Base-by-base conservation (phyloP, 768 basidiomycete genomes). In the Agaricus sinodeliciosus region DNA sequence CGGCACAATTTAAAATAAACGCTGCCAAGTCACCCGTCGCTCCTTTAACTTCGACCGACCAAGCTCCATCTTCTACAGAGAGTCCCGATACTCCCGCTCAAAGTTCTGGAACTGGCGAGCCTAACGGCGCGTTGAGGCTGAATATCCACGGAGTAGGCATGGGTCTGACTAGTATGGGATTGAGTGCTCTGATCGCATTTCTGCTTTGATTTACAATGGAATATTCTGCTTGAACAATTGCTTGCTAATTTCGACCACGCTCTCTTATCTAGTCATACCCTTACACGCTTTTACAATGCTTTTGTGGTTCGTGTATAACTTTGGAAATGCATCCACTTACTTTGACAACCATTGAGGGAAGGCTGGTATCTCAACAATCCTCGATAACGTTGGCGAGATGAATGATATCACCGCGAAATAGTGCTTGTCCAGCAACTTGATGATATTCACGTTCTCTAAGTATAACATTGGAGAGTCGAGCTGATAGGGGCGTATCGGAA, bases 1-100 rank as follows among this genome's bases (percentile, higher is more conserved):
- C 67, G 41, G 64, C 65, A 11, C 60, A 55, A 2, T 72, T 72
- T 58, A 68, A 65, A 48, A 66, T 60, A n/a, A 74, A 72, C 47
- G 70, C 72, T 9, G 63, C 66, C 9, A 63, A 61, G 48, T 57
- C 63, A 11, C 57, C 66, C 27, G 59, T 58, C 36, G 55, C 62
- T 25, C 43, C 60, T 9, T 50, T 64, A 9, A 55, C 57, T 11
- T 49, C 49, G 25, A 26, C 59, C 12, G 36, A 42, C 15, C 48
- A 59, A 26, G 22, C 56, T 26, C 22, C 55, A 15, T 22, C 55
- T 26, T 39, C 55, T 28, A 16, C 34, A 3, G 36, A 34, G 43
- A 42, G 13, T 1, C 43, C 50, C 4, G 28, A 41, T 31, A 26
- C 41, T 6, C 19, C 43, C 2, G 43, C 50, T 7, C 31, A 13